phyloP scores from a whole-genome alignment of 2,329 filamentous ascomycete genomes.

The Amauroascus verrucosus region DNA sequence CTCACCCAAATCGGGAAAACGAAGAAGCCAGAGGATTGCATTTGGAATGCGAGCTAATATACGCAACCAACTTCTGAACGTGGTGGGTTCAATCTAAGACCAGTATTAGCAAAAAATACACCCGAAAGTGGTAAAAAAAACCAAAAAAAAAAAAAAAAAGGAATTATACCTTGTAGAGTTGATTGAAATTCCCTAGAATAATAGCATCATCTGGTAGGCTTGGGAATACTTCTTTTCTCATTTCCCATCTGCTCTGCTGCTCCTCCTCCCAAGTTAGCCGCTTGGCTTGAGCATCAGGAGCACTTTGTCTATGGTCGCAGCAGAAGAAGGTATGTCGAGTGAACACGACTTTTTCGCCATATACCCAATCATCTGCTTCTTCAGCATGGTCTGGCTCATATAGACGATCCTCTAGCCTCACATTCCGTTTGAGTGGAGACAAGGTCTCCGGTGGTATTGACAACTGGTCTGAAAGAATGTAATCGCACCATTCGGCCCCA shows the following conservation, averaged over 20 bases:
- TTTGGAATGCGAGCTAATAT: slow-evolving; percentile 79
- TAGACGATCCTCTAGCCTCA: slow-evolving; percentile 58
- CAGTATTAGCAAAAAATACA: slow-evolving; percentile 1
- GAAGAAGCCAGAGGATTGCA: slow-evolving; percentile 86
- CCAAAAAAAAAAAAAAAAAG: neutral
- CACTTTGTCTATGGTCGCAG: slow-evolving; percentile 90
- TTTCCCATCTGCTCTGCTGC: slow-evolving; percentile 70
- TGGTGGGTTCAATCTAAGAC: slow-evolving; percentile 82
- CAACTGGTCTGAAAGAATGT: slow-evolving; percentile 79
- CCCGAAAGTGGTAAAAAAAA: neutral
- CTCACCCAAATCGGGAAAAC: slow-evolving; percentile 90
- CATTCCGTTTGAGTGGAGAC: slow-evolving; percentile 65
- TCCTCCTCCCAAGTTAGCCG: slow-evolving; percentile 73
- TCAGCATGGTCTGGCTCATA: slow-evolving; percentile 56
- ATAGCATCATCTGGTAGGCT: slow-evolving; percentile 68
- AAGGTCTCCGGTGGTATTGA: slow-evolving; percentile 76
- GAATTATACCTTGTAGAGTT: slow-evolving; percentile 78
- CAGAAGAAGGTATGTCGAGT: slow-evolving; percentile 95
- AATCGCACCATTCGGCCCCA: slow-evolving; percentile 97
- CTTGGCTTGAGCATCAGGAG: slow-evolving; percentile 57
- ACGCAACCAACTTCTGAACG: slow-evolving; percentile 88
- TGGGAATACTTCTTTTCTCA: slow-evolving; percentile 89
- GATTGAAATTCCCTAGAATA: slow-evolving; percentile 96
- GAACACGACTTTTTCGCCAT: slow-evolving; percentile 93
- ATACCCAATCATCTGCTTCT: slow-evolving; percentile 73